A percentile compares a stretch with the other conserved stretches of the same genome.
Conservation (phyloP, 2,329 filamentous ascomycete species). For the Monosporascus sp. region DNA sequence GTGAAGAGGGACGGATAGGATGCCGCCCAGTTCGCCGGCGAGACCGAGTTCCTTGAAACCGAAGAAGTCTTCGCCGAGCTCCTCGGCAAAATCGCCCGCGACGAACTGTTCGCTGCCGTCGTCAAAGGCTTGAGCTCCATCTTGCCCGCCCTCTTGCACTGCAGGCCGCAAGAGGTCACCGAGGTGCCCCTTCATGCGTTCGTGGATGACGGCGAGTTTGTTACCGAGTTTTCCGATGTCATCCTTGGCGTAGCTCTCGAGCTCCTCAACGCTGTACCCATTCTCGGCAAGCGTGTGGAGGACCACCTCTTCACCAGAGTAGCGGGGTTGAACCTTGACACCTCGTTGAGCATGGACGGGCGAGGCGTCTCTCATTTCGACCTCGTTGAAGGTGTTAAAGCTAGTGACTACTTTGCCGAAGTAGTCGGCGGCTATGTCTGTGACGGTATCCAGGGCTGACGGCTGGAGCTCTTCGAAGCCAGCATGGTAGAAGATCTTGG, state of each 20-base stretch:
- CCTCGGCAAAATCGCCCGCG: constrained; percentile 93
- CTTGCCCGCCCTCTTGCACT: constrained; percentile 70
- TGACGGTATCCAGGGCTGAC: constrained; percentile 83
- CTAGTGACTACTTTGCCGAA: constrained; percentile 78
- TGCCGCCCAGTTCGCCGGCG: constrained; percentile 84
- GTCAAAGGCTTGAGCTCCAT: constrained; percentile 83
- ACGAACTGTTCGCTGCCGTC: constrained; percentile 97
- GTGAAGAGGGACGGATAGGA: constrained; percentile 87
- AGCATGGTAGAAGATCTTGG: constrained; percentile 91
- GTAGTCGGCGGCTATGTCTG: constrained; percentile 83
- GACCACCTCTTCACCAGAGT: constrained; percentile 78
- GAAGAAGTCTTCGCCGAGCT: constrained; percentile 98
- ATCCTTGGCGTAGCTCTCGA: constrained; percentile 86
- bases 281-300: constrained; percentile 81
- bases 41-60: constrained; percentile 94
- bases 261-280: constrained; percentile 71
- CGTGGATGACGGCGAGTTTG: constrained; percentile 80
- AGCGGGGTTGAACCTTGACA: constrained; percentile 54
- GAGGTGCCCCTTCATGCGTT: constrained; percentile 89
- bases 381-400: constrained; percentile 76
- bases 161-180: constrained; percentile 91
- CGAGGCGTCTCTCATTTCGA: constrained; percentile 63
- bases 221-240: constrained; percentile 81
- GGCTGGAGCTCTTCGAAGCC: constrained; percentile 97
- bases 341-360: constrained; percentile 34